Conservation (phyloP, 31 red algal genomes). For the Bonnemaisonia californica region DNA sequence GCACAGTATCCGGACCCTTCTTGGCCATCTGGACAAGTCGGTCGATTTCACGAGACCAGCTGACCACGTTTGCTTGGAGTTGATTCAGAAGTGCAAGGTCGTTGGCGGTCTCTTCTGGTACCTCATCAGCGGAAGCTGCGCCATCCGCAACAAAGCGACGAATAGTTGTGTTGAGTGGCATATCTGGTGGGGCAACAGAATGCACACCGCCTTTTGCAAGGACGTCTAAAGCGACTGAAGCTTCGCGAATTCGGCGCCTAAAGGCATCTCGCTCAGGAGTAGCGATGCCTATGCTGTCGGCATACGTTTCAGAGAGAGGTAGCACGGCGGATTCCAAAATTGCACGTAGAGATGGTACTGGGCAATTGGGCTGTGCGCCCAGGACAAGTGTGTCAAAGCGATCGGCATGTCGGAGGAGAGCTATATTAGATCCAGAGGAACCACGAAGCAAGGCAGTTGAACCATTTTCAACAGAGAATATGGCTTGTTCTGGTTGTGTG, state of each 20-base stretch:
- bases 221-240: conserved; percentile 67
- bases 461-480: conserved; percentile 55
- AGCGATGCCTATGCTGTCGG: conserved; percentile 62
- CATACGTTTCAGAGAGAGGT: conserved; percentile 67
- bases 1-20: conserved; percentile 42
- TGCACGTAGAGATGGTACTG: conserved; percentile 54
- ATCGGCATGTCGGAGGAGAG: conserved; percentile 54
- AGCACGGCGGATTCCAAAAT: conserved; percentile 69
- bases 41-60: conserved; percentile 66
- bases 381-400: conserved; percentile 62
- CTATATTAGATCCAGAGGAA: conserved; percentile 41
- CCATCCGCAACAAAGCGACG: conserved; percentile 36
- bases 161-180: conserved; percentile 34
- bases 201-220: conserved; percentile 65
- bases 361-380: conserved; percentile 42
- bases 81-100: conserved; percentile 61
- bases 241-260: conserved; percentile 67
- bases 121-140: conserved; percentile 22
- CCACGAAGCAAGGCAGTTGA: conserved; percentile 33
- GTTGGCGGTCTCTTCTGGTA: conserved; percentile 51
- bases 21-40: conserved; percentile 55
- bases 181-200: conserved; percentile 54
- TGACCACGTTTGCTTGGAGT: conserved; percentile 61
- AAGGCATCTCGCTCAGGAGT: conserved; percentile 56
- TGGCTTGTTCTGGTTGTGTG: conserved; percentile 6